phyloP scores from a whole-genome alignment of 495 filamentous ascomycete genomes.

The Hypoxylon lienhwacheense region DNA sequence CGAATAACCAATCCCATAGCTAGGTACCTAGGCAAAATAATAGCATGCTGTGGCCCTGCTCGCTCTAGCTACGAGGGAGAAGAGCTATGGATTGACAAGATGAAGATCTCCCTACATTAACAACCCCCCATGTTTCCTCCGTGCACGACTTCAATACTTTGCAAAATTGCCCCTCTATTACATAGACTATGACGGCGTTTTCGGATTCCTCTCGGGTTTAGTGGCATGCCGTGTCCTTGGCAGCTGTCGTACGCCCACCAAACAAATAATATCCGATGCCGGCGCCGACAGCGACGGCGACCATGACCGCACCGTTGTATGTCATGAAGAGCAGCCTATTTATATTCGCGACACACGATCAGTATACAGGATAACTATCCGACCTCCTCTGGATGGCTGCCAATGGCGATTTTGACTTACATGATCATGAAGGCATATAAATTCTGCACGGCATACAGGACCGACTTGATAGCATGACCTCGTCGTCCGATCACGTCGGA shows the following conservation, averaged over 20 bases:
- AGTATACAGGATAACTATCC: conserved; percentile 1
- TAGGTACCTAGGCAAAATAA: too few relatives aligned
- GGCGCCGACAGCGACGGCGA: conserved; percentile 84
- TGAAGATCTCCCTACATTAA: too few relatives aligned
- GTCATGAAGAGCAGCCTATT: conserved; percentile 98
- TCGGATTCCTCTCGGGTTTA: conserved; percentile 42
- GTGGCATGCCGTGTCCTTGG: conserved; percentile 91
- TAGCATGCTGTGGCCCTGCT: too few relatives aligned
- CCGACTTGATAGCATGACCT: conserved; percentile 74
- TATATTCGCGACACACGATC: not conserved
- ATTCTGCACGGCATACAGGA: conserved; percentile 88
- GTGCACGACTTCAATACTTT: too few relatives aligned
- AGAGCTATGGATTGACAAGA: too few relatives aligned
- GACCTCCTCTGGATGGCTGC: not conserved
- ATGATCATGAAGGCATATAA: conserved; percentile 99
- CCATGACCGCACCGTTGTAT: conserved; percentile 97
- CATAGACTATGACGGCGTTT: too few relatives aligned
- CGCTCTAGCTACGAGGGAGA: too few relatives aligned
- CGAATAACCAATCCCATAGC: too few relatives aligned
- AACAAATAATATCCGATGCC: conserved; percentile 88
- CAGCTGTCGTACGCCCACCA: conserved; percentile 64
- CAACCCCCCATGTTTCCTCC: too few relatives aligned
- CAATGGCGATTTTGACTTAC: conserved; percentile 58
- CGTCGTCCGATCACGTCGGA: conserved; percentile 54
- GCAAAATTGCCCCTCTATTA: too few relatives aligned